Base-by-base conservation (phyloP, 306 rosid species). In the Dalbergia cultrata region DNA sequence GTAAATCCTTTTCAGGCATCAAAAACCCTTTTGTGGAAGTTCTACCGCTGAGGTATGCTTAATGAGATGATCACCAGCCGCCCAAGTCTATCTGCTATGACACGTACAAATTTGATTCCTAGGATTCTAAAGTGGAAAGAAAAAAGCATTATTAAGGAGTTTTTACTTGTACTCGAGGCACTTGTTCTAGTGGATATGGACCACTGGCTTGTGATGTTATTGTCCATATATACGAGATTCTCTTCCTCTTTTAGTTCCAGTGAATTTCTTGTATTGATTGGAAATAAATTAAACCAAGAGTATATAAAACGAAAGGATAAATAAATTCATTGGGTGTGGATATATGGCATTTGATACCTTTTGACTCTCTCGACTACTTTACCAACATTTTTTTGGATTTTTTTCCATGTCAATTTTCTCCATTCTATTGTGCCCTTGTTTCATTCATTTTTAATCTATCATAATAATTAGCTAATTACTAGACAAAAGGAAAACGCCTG, bases 51-150 rank as follows among this genome's bases (percentile, higher is more conserved):
- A 49, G 39, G n/a, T 4, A 22, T 26, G 2, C 52, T 18, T 41
- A 58, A 43, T 39, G 52, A 14, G 66, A 43, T 18, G 13, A 58
- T 67, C 52, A 67, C 16, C 17, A 58, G 81, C 85, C 85, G 74
- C 56, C 70, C 80, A 67, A 74, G 63, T 44, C 21, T 45, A 45
- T 74, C 16, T 77, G 45, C 58, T n/a, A 39, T 12, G 67, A 77
- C 81, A 77, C 63, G 50, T 66, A 66, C 9, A 39, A 43, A 9
- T 26, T 19, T 26, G 16, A 54, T 64, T 53, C 39, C 26, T 80
- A 18, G 33, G 49, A n/a, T 21, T 17, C 17, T 44, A 16, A 4
- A 8, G 18, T 5, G 18, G 10, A 6, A 17, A 53, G 18, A 43
- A 21, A 44, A 43, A 17, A 5, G 11, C 18, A 39, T 39, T 41